These are phyloP conservation scores for Westerdykella sp. DNA, from an alignment of 2,329 filamentous ascomycete species.

Conservation along the genomic window DNA sequence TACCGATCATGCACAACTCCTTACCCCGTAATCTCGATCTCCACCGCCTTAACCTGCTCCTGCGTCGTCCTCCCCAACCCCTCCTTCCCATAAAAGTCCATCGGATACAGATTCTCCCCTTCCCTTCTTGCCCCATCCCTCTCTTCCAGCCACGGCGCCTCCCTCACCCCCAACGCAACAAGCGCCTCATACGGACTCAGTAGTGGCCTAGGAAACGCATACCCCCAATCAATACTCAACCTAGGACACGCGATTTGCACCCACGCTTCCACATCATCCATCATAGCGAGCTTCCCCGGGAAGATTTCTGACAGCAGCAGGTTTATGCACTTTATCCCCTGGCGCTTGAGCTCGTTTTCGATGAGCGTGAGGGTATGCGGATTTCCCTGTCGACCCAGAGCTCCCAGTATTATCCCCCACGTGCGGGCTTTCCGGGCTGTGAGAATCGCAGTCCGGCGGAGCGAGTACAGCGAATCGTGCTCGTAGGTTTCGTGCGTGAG, in stretches of 20 bases:
- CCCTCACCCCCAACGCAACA: slow-evolving; percentile 71
- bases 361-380: slow-evolving; percentile 86
- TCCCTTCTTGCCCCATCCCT: slow-evolving; percentile 36
- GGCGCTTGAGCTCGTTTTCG: slow-evolving; percentile 64
- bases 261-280: slow-evolving; percentile 93
- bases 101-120: slow-evolving; percentile 69
- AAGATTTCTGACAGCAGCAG: slow-evolving; percentile 91
- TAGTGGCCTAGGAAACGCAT: slow-evolving; percentile 83
- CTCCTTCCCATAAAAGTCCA: slow-evolving; percentile 96
- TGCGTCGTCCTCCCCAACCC: slow-evolving; percentile 72
- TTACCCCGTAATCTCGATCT: background rate
- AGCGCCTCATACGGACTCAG: slow-evolving; percentile 94
- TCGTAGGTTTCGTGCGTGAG: slow-evolving; percentile 88
- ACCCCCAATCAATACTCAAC: slow-evolving; percentile 97
- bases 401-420: slow-evolving; percentile 93
- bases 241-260: slow-evolving; percentile 97
- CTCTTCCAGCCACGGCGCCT: slow-evolving; percentile 62
- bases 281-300: slow-evolving; percentile 87
- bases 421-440: slow-evolving; percentile 71
- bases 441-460: slow-evolving; percentile 70
- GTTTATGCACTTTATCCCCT: slow-evolving; percentile 75
- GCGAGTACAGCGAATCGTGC: slow-evolving; percentile 80
- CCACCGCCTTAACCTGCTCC: slow-evolving; percentile 23
- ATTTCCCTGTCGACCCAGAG: slow-evolving; percentile 89
- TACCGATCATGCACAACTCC: background rate